phyloP scores from a whole-genome alignment of 768 basidiomycete species.

The Podaxis sp. region DNA sequence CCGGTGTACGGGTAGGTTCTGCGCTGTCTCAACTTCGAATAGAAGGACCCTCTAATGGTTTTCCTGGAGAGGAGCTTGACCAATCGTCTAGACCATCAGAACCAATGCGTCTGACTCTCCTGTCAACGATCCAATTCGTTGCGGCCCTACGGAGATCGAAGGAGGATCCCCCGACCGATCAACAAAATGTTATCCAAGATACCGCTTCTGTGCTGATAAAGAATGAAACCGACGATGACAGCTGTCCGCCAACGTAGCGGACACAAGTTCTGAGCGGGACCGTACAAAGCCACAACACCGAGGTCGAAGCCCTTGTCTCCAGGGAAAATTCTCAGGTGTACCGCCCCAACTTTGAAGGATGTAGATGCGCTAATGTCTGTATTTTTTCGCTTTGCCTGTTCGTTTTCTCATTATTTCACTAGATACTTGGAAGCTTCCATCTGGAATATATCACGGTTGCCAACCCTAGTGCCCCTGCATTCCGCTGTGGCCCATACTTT shows the following conservation, averaged over 20 bases:
- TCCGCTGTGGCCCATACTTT: constrained; percentile 97
- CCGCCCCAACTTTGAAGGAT: constrained; percentile 72
- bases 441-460: constrained; percentile 99
- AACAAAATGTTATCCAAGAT: constrained; percentile 16
- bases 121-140: constrained; percentile 98
- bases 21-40: constrained; percentile 54
- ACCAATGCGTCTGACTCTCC: constrained; percentile 78
- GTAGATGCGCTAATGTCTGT: constrained; percentile 91
- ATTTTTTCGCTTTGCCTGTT: constrained; percentile 1
- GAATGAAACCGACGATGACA: constrained; percentile 9
- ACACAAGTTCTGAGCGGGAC: constrained; percentile 47
- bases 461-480: constrained; percentile 90
- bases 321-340: constrained; percentile 96
- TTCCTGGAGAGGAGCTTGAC: neutral
- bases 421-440: constrained; percentile 97
- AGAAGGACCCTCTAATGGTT: constrained; percentile 31
- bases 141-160: constrained; percentile 90
- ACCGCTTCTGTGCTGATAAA: constrained; percentile 3
- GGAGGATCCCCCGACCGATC: constrained; percentile 60
- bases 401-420: constrained; percentile 7
- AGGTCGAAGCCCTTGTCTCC: constrained; percentile 90
- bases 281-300: constrained; percentile 74
- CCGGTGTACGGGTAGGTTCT: constrained; percentile 46
- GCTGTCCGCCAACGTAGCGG: constrained; percentile 3
- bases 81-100: constrained; percentile 14